Evolutionary conservation across 371 early-diverging fungal genomes (phyloP).

Genomic region (Synchytrium microbalum): DNA sequence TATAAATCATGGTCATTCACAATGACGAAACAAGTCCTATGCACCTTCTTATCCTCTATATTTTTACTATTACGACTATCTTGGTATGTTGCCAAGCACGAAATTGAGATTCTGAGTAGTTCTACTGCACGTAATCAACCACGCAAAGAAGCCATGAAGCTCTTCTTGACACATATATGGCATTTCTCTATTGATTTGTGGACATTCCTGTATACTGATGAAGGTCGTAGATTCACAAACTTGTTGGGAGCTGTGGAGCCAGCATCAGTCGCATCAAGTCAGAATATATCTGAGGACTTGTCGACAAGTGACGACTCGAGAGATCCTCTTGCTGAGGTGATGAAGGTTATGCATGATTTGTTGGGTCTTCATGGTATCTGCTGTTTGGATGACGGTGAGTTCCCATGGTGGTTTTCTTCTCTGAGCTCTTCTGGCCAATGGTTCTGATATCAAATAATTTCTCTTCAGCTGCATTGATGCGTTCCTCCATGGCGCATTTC

Average conservation of each 20-base stretch:
- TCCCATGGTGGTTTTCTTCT: conserved; percentile 4
- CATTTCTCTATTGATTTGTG: conserved; percentile 3
- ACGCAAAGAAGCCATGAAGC: conserved; percentile 27
- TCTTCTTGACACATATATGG: conserved; percentile 24
- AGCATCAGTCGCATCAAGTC: not conserved
- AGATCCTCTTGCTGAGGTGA: conserved; percentile 31
- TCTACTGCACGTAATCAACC: conserved; percentile 21
- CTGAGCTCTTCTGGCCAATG: no score
- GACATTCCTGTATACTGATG: not conserved
- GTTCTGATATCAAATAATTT: not conserved
- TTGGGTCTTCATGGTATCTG: conserved; percentile 60
- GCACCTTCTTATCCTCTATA: not conserved
- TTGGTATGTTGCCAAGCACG: not conserved
- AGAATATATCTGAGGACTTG: conserved; percentile 10
- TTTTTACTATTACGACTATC: not conserved
- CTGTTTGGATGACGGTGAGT: conserved; percentile 45
- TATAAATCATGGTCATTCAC: not conserved
- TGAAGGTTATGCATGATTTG: conserved; percentile 50
- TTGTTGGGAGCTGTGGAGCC: conserved; percentile 9
- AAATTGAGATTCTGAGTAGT: conserved; percentile 8
- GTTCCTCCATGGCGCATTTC: conserved; percentile 21
- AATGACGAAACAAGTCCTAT: not conserved
- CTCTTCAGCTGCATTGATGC: conserved; percentile 33
- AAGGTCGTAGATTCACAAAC: conserved; percentile 3
- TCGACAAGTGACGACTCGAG: conserved; percentile 5